phyloP scores from a whole-genome alignment of 177 flowering plant genomes.

The Tripterygium wilfordii region DNA sequence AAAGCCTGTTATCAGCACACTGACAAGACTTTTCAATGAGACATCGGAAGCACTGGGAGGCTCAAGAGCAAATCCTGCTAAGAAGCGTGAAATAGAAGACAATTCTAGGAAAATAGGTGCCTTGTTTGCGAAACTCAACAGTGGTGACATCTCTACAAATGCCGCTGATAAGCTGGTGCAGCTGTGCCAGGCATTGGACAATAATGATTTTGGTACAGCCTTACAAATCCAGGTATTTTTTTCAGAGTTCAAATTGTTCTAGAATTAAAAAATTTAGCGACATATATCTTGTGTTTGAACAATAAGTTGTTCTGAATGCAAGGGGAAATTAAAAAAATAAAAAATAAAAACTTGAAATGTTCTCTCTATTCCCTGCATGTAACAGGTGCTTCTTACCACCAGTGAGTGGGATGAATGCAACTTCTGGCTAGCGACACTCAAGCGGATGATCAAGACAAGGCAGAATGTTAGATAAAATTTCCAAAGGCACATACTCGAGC shows the following conservation, averaged over 20 bases:
- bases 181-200: constrained; percentile 88
- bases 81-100: constrained; percentile 93
- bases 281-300: no score
- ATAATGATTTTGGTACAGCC: constrained; percentile 69
- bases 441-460: constrained; percentile 93
- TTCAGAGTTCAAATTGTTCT: neutral
- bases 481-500: constrained; percentile 5
- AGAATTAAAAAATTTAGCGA: no score
- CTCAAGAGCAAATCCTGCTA: constrained; percentile 71
- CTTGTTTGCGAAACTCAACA: constrained; percentile 83
- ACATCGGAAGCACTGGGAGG: constrained; percentile 91
- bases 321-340: no score
- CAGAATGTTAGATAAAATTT: constrained; percentile 58
- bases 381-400: constrained; percentile 81
- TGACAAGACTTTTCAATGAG: constrained; percentile 84
- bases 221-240: constrained; percentile 72
- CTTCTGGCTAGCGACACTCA: constrained; percentile 97
- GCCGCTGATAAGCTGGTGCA: constrained; percentile 84
- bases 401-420: constrained; percentile 99
- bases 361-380: constrained; percentile 1
- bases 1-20: constrained; percentile 69
- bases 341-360: neutral
- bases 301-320: no score
- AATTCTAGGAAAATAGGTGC: constrained; percentile 91
- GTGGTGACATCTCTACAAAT: constrained; percentile 82